Percentiles rank a stretch among this genome's conserved stretches.
These are phyloP conservation scores for Penicillium macrosclerotiorum DNA, from an alignment of 495 filamentous ascomycete species.

Conservation along the genomic window DNA sequence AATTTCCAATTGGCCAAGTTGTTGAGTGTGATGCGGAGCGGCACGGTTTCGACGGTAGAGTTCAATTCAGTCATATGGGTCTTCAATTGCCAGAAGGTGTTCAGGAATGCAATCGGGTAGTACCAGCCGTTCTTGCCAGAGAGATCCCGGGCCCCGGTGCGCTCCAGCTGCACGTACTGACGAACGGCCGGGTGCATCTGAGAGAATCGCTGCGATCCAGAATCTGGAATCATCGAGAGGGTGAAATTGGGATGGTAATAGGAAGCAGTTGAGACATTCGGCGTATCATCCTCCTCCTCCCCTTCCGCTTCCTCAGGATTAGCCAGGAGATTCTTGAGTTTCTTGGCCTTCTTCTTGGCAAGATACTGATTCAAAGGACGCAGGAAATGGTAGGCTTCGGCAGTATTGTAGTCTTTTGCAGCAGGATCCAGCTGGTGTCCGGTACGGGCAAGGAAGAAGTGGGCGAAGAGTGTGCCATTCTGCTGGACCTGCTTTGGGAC, in stretches of 20 bases:
- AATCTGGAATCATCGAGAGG: constrained; percentile 80
- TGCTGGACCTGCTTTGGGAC: constrained; percentile 80
- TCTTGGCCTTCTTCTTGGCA: constrained; percentile 84
- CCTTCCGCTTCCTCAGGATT: constrained; percentile 51
- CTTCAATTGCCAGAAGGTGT: constrained; percentile 95
- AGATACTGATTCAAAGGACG: constrained; percentile 86
- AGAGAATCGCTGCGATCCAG: constrained; percentile 63
- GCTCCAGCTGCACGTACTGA: constrained; percentile 75
- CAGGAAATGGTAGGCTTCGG: constrained; percentile 76
- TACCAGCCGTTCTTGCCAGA: constrained; percentile 94
- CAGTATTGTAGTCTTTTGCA: constrained; percentile 64
- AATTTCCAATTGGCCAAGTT: constrained; percentile 92
- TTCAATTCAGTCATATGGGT: constrained; percentile 90
- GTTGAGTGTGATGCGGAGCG: constrained; percentile 79
- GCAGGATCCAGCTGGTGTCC: constrained; percentile 75
- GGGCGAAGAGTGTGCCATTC: constrained; percentile 91
- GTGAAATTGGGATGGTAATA: constrained; percentile 98
- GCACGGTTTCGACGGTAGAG: constrained; percentile 79
- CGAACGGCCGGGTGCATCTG: constrained; percentile 69
- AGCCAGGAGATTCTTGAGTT: constrained; percentile 87
- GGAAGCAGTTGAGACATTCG: constrained; percentile 61
- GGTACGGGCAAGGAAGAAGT: constrained; percentile 80
- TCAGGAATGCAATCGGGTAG: constrained; percentile 87
- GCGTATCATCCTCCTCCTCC: constrained; percentile 53
- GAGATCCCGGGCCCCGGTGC: constrained; percentile 68